phyloP scores from a whole-genome alignment of 1,284 basidiomycete genomes.

The Chondrostereum purpureum region DNA sequence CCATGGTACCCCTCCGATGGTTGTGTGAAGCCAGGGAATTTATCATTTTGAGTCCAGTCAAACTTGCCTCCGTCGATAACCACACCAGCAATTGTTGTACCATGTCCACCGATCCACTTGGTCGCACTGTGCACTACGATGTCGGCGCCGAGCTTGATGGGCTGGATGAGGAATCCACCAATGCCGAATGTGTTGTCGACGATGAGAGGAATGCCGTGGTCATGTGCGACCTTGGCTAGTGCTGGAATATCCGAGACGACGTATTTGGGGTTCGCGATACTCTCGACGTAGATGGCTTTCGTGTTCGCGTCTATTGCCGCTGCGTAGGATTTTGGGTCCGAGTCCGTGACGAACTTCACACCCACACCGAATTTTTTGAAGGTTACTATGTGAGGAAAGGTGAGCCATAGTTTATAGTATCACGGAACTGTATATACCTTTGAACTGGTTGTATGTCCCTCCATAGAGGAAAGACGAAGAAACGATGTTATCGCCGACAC shows the following conservation, averaged over 20 bases:
- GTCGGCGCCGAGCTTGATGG: slow-evolving; percentile 78
- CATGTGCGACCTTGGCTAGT: slow-evolving; percentile 74
- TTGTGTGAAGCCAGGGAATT: slow-evolving; percentile 79
- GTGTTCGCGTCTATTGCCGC: slow-evolving; percentile 74
- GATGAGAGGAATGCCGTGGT: slow-evolving; percentile 69
- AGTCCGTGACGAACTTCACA: slow-evolving; percentile 69
- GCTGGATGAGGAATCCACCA: slow-evolving; percentile 71
- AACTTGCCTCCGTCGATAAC: slow-evolving; percentile 81
- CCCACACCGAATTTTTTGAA: slow-evolving; percentile 75
- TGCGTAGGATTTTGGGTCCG: slow-evolving; percentile 58
- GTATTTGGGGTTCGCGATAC: slow-evolving; percentile 83
- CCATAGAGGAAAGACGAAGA: slow-evolving; percentile 39
- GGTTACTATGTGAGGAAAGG: slow-evolving; percentile 40
- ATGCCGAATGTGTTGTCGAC: slow-evolving; percentile 92
- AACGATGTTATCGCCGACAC: slow-evolving; percentile 78
- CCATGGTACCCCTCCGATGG: slow-evolving; percentile 85
- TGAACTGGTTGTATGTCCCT: slow-evolving; percentile 83
- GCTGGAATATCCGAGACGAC: slow-evolving; percentile 67
- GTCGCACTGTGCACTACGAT: slow-evolving; percentile 85
- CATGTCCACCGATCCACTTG: slow-evolving; percentile 91
- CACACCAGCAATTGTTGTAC: slow-evolving; percentile 83
- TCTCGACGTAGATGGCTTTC: slow-evolving; percentile 78
- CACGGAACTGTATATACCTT: slow-evolving; percentile 37
- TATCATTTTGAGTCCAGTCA: slow-evolving; percentile 71
- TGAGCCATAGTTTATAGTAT: not conserved